Percentiles rank a stretch among this genome's conserved stretches.
Conservation (phyloP, 2,329 filamentous ascomycete genomes). For the Emericellopsis atlantica region DNA sequence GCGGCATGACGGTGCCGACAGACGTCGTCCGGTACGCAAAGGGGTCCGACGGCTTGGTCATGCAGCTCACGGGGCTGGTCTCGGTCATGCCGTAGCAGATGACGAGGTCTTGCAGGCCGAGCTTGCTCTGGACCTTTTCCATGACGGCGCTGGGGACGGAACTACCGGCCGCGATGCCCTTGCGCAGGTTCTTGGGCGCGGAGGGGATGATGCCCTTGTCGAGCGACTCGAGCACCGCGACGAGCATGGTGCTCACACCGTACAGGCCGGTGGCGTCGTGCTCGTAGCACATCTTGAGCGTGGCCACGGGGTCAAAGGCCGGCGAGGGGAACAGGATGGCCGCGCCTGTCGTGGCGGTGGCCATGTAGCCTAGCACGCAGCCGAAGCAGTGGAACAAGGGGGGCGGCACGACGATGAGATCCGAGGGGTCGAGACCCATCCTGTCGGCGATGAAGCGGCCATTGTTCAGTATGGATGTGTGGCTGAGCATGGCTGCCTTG, state of each 20-base stretch:
- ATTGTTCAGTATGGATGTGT: conserved; percentile 86
- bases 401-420: conserved; percentile 74
- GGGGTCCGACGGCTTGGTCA: conserved; percentile 71
- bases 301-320: conserved; percentile 69
- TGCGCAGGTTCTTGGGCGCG: conserved; percentile 39
- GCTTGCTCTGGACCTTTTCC: conserved; percentile 55
- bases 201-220: conserved; percentile 21
- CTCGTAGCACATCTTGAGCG: conserved; percentile 44
- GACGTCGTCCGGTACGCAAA: conserved; percentile 59
- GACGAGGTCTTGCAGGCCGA: conserved; percentile 73
- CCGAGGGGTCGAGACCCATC: conserved; percentile 65
- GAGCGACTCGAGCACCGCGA: conserved; percentile 72
- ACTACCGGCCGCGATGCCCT: conserved; percentile 84
- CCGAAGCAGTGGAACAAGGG: conserved; percentile 90
- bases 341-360: conserved; percentile 69
- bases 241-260: conserved; percentile 90
- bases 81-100: conserved; percentile 98
- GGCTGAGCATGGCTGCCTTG: conserved; percentile 83
- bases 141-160: conserved; percentile 77
- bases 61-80: conserved; percentile 64
- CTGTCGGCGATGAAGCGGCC: conserved; percentile 71
- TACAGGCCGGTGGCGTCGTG: conserved; percentile 56
- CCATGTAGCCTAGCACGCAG: conserved; percentile 87
- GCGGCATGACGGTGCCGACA: conserved; percentile 73
- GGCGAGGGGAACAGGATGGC: conserved; percentile 77